Conservation (phyloP, 208 protist genomes). For the Acanthamoeba culbertsoni region DNA sequence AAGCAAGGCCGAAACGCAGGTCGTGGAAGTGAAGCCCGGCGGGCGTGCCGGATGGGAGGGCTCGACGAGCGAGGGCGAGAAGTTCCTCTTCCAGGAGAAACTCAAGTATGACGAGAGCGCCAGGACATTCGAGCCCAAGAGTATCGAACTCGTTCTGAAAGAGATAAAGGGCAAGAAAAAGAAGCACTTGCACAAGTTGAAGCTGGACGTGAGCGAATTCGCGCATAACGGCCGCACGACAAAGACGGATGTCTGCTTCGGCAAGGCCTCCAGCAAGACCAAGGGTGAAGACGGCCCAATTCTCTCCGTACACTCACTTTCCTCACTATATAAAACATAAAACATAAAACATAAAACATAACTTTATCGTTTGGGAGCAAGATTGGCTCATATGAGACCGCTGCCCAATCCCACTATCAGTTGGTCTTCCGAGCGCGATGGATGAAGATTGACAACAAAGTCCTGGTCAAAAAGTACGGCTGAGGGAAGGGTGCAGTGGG, state of each 20-base stretch:
- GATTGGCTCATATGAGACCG: too few relatives aligned
- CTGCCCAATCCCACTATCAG: too few relatives aligned
- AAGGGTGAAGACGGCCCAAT: background rate
- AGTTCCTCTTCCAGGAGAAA: background rate
- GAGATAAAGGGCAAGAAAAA: slow-evolving; percentile 37
- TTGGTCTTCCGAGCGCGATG: background rate
- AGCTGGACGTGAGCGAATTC: background rate
- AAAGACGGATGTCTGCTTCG: background rate
- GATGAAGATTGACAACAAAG: slow-evolving; percentile 3
- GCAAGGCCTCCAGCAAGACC: background rate
- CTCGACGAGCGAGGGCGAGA: background rate
- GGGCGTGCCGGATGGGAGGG: background rate
- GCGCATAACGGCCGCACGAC: background rate
- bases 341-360: too few relatives aligned
- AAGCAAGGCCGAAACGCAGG: slow-evolving; percentile 17
- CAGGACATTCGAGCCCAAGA: background rate
- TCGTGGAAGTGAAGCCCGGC: background rate
- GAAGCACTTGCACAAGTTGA: background rate
- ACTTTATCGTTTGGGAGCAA: too few relatives aligned
- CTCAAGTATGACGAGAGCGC: background rate
- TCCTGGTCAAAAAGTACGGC: background rate
- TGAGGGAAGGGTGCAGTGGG: too few relatives aligned
- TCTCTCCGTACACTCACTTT: background rate
- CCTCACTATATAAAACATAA: too few relatives aligned
- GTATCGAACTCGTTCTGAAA: background rate